Percentiles rank a stretch among this genome's conserved stretches.
These are phyloP conservation scores for Danielia oregonensis DNA, from an alignment of 805 yeast genomes.

Conservation along the genomic window DNA sequence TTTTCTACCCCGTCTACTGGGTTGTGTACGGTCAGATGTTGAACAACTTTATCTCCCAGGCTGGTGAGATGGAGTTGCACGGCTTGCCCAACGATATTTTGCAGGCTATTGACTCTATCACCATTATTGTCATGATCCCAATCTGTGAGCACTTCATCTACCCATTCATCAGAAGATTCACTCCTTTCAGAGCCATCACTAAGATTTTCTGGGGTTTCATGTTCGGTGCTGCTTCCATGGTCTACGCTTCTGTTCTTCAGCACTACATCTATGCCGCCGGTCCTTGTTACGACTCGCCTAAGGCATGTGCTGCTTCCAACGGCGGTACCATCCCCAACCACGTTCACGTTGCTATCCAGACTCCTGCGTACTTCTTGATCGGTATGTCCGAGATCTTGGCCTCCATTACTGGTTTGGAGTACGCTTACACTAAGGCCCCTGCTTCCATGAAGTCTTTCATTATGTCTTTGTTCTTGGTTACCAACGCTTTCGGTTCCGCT, in stretches of 20 bases:
- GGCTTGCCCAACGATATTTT: conserved; percentile 79
- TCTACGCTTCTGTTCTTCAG: conserved; percentile 74
- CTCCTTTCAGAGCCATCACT: conserved; percentile 65
- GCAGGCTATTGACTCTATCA: conserved; percentile 71
- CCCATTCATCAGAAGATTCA: conserved; percentile 42
- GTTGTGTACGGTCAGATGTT: conserved; percentile 68
- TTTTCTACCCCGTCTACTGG: conserved; percentile 73
- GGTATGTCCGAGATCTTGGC: conserved; percentile 78
- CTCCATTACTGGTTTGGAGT: conserved; percentile 77
- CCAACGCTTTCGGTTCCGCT: conserved; percentile 76
- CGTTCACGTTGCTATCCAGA: conserved; percentile 67
- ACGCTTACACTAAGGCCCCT: conserved; percentile 83
- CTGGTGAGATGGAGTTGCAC: conserved; percentile 69
- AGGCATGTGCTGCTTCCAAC: conserved; percentile 42
- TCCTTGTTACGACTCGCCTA: conserved; percentile 68
- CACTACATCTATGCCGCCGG: conserved; percentile 64
- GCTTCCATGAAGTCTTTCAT: conserved; percentile 60
- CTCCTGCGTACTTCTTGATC: conserved; percentile 68
- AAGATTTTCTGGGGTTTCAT: conserved; percentile 70
- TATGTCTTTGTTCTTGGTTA: conserved; percentile 63
- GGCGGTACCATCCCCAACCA: conserved; percentile 46
- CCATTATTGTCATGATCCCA: conserved; percentile 72
- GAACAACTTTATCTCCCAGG: conserved; percentile 69
- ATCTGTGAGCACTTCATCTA: conserved; percentile 57
- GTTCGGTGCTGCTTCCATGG: conserved; percentile 62